Evolutionary conservation across 2,329 filamentous ascomycete genomes (phyloP), one percentile per base, ranked within the genome.

Genomic region (Orbilia quercus): DNA sequence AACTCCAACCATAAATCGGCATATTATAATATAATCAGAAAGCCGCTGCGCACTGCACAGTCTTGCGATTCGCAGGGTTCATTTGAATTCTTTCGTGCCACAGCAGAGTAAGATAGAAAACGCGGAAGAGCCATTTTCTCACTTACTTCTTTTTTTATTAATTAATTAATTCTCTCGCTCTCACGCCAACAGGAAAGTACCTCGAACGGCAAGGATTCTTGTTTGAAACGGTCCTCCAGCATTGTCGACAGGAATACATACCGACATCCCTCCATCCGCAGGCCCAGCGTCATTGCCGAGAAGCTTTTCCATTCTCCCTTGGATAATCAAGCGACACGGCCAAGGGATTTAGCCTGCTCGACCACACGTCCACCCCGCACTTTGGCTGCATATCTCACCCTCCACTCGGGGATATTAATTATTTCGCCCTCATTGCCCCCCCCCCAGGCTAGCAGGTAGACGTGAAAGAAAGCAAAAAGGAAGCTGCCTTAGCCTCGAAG

Each of bases 231-330:
- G n/a, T 23, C 16, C 12, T 47, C n/a, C n/a, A n/a, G 3, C 38
- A 42, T 18, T 14, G 16, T 42, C 12, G 28, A 31, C 28, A 31
- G 28, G 28, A 31, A 31, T 31, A 44, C 54, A 31, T 31, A 44
- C 54, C 54, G 54, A 59, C 40, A 47, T 42, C 69, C 69, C 60
- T 73, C 59, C 69, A 73, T 44, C 69, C 69, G 67, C 48, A 48
- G 45, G 48, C 44, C 34, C n/a, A 60, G 59, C 67, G 48, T 66
- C 67, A 73, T 66, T 73, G 60, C 69, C 69, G 69, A 72, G 25
- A 60, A 66, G 69, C 59, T 73, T 31, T n/a, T 73, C 69, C 69
- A 66, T 73, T 73, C 65, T 65, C 65, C 69, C 69, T 73, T 73
- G 40, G 53, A 47, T 54, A 31, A 65, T 31, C 58, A 64, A 64